A percentile compares a stretch with the other conserved stretches of the same genome.
Conservation (phyloP, 116 monocot genomes). For the Trichopus zeylanicus region DNA sequence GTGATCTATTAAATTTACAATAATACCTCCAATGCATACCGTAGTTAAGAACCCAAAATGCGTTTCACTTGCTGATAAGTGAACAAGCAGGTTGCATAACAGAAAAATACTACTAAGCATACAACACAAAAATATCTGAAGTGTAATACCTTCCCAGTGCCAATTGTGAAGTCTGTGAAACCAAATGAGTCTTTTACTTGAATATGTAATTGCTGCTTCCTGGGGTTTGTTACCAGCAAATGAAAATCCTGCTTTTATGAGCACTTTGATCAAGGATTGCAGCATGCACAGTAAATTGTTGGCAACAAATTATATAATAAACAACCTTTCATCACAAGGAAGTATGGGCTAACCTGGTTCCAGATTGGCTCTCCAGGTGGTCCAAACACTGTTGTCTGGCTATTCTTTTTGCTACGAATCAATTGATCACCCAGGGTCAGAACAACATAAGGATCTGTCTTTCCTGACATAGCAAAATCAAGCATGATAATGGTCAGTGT, state of each 20-base stretch:
- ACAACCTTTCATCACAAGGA: no score
- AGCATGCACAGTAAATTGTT: no score
- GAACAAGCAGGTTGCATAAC: no score
- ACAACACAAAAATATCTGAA: background rate
- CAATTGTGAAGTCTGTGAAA: conserved; percentile 62
- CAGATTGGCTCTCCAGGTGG: conserved; percentile 95
- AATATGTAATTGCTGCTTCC: conserved; percentile 55
- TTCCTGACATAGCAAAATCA: conserved; percentile 37
- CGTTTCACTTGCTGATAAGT: background rate
- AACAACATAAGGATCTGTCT: conserved; percentile 95
- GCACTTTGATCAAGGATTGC: background rate
- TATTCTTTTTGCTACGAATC: conserved; percentile 91
- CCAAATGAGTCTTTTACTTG: conserved; percentile 85
- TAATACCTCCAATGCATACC: no score
- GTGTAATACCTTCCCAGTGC: conserved; percentile 66
- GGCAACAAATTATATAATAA: no score
- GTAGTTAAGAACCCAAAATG: background rate
- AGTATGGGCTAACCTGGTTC: conserved; percentile 94
- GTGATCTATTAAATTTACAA: background rate
- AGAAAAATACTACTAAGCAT: no score
- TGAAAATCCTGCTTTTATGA: conserved; percentile 75
- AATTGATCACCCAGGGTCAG: conserved; percentile 76
- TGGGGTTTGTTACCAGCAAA: conserved; percentile 81
- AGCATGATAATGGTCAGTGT: background rate
- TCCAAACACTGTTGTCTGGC: conserved; percentile 91